A percentile compares a stretch with the other conserved stretches of the same genome.
Conservation (phyloP, 768 basidiomycete species). For the Clitopilus hobsonii region DNA sequence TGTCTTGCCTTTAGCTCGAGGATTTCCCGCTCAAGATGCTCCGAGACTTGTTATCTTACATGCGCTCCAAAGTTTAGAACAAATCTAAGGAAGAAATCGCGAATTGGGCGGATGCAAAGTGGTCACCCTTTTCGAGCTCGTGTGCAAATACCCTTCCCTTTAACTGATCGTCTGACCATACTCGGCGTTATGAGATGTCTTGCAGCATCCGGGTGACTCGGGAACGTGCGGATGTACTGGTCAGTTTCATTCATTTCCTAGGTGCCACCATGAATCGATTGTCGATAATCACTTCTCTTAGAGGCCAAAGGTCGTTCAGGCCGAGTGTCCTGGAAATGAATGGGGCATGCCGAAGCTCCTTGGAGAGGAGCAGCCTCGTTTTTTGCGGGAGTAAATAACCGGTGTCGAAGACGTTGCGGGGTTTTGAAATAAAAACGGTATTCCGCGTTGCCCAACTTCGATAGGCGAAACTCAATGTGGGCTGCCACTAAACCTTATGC, state of each 20-base stretch:
- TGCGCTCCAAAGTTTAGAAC: too few species aligned
- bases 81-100: too few species aligned
- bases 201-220: neutral
- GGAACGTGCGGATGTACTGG: neutral
- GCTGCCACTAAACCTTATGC: neutral
- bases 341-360: neutral
- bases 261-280: neutral
- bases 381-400: neutral
- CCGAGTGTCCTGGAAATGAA: neutral
- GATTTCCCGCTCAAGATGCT: too few species aligned
- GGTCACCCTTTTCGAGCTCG: neutral
- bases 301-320: neutral
- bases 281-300: neutral
- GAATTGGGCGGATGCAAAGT: neutral
- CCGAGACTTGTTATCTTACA: too few species aligned
- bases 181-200: neutral
- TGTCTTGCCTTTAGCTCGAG: too few species aligned
- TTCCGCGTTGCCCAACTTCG: neutral
- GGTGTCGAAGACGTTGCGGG: neutral
- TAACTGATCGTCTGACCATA: neutral
- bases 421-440: neutral
- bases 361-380: neutral
- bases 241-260: neutral
- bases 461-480: neutral
- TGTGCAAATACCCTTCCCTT: neutral